These are phyloP conservation scores for Collybia sordida DNA, from an alignment of 768 basidiomycete species.

Conservation along the genomic window DNA sequence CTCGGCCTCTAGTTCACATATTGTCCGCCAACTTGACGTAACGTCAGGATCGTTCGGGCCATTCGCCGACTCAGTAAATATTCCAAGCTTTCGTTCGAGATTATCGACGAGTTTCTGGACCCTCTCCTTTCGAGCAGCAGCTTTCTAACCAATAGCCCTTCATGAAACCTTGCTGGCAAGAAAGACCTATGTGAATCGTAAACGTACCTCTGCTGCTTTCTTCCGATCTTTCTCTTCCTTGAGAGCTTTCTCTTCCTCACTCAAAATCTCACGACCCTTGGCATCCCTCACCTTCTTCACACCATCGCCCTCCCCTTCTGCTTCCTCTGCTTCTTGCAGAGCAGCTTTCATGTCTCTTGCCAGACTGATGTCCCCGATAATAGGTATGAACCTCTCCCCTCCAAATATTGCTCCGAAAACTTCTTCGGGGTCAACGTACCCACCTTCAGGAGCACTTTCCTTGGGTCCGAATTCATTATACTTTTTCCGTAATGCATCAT, in stretches of 20 bases:
- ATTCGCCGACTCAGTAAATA: slow-evolving; percentile 83
- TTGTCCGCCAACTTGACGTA: slow-evolving; percentile 68
- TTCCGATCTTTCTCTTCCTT: slow-evolving; percentile 73
- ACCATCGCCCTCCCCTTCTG: slow-evolving; percentile 50
- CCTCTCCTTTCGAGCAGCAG: slow-evolving; percentile 73
- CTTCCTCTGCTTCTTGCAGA: slow-evolving; percentile 82
- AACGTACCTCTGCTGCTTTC: slow-evolving; percentile 65
- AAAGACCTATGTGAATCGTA: slow-evolving; percentile 5
- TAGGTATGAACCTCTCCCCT: slow-evolving; percentile 80
- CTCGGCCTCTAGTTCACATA: slow-evolving; percentile 83
- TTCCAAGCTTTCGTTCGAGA: slow-evolving; percentile 77
- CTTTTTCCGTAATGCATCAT: slow-evolving; percentile 70
- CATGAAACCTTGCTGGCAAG: slow-evolving; percentile 3
- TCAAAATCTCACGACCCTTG: slow-evolving; percentile 52
- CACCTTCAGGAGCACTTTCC: slow-evolving; percentile 81
- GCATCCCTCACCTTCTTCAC: slow-evolving; percentile 57
- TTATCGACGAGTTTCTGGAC: slow-evolving; percentile 76
- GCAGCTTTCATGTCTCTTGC: slow-evolving; percentile 93
- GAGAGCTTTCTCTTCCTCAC: slow-evolving; percentile 70
- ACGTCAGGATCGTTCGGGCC: slow-evolving; percentile 72
- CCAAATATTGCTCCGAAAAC: slow-evolving; percentile 86
- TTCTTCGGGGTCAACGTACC: slow-evolving; percentile 85
- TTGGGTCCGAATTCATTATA: slow-evolving; percentile 92
- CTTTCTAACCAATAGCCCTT: slow-evolving; percentile 52
- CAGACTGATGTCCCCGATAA: slow-evolving; percentile 87